These are phyloP conservation scores for Talaromyces sp. DNA, from an alignment of 2,329 filamentous ascomycete species.

Conservation along the genomic window DNA sequence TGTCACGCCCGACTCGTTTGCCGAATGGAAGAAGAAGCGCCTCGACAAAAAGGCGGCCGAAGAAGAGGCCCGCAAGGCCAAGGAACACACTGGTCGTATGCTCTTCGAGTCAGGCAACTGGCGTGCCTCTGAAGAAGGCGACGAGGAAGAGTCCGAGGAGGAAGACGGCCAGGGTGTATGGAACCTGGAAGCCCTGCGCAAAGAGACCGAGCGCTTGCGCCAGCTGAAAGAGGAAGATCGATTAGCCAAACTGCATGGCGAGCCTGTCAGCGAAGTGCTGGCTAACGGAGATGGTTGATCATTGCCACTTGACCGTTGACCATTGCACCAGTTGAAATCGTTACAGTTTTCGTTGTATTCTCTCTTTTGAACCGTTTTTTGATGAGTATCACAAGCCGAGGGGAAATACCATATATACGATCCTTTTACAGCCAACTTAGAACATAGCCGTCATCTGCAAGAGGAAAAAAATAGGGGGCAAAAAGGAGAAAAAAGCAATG, in stretches of 20 bases:
- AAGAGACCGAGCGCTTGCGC: constrained; percentile 75
- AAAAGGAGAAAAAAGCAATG: not conserved
- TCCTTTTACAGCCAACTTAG: not conserved
- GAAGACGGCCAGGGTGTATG: constrained; percentile 52
- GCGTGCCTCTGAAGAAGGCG: constrained; percentile 54
- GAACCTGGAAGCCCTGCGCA: constrained; percentile 77
- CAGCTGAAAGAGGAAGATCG: constrained; percentile 74
- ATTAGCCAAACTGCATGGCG: constrained; percentile 36
- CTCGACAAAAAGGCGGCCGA: constrained; percentile 95
- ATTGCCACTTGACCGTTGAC: not conserved
- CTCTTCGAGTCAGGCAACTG: constrained; percentile 97
- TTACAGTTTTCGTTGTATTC: not conserved
- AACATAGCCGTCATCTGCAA: not conserved
- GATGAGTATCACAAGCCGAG: not conserved
- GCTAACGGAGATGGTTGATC: constrained; percentile 9
- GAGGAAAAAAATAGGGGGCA: not conserved
- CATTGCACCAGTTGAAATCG: not conserved
- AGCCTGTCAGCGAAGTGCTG: not conserved
- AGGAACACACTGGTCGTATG: constrained; percentile 90
- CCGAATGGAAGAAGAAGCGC: constrained; percentile 94
- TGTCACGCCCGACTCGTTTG: constrained; percentile 86
- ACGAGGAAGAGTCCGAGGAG: constrained; percentile 44
- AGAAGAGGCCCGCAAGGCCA: constrained; percentile 80
- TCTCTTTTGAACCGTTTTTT: constrained; percentile 1
- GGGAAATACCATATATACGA: not conserved